Conservation (phyloP, 768 basidiomycete genomes). For the Amanita pseudoporphyria region DNA sequence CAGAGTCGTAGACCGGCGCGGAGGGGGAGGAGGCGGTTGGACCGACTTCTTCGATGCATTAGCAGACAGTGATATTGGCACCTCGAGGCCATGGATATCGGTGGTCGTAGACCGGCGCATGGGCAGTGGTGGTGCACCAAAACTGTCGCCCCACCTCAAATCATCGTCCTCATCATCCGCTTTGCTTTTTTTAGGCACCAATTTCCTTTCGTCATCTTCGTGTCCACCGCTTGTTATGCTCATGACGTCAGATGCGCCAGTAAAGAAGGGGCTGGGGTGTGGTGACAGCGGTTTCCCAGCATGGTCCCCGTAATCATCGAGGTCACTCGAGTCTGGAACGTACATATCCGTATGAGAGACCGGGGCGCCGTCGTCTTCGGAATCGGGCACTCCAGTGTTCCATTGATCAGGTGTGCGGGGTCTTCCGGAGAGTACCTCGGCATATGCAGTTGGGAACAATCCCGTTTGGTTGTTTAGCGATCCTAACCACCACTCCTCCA, state of each 20-base stretch:
- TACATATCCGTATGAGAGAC: not conserved
- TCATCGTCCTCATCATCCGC: constrained; percentile 8
- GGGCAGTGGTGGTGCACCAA: not conserved
- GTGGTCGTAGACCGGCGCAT: constrained; percentile 1
- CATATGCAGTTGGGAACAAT: constrained; percentile 75
- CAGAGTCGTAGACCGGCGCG: constrained; percentile 33
- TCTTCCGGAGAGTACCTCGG: constrained; percentile 37
- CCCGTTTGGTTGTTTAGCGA: constrained; percentile 62
- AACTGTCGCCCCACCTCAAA: not conserved
- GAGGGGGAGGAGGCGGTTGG: constrained; percentile 53
- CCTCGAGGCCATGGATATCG: not conserved
- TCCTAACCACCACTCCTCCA: constrained; percentile 91
- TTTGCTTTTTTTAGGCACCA: constrained; percentile 5
- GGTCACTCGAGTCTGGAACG: constrained; percentile 1
- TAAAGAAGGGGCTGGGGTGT: constrained; percentile 35
- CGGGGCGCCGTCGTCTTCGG: constrained; percentile 13
- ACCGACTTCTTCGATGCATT: constrained; percentile 2
- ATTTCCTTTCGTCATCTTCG: constrained; percentile 27
- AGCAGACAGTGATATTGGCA: not conserved
- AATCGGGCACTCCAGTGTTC: constrained; percentile 1
- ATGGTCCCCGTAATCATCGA: constrained; percentile 40
- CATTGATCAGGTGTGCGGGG: constrained; percentile 15
- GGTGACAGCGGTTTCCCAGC: constrained; percentile 33
- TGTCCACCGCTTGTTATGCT: constrained; percentile 36
- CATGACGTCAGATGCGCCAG: constrained; percentile 29